These are phyloP conservation scores for Cantharellus anzutake DNA, from an alignment of 768 basidiomycete species.

Conservation along the genomic window DNA sequence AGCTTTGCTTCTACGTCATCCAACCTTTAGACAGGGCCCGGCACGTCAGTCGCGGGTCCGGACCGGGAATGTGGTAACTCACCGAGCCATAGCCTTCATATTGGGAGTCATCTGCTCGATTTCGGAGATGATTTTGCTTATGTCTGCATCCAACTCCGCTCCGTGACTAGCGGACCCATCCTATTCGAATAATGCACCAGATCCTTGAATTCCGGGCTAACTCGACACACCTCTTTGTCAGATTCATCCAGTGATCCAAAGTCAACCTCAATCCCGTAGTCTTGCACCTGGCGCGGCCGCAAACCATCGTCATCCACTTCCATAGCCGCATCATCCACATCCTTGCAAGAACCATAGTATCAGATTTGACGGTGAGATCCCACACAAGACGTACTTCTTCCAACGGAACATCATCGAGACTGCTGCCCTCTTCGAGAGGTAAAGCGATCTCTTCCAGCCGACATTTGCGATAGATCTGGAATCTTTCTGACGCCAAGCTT, in stretches of 20 bases:
- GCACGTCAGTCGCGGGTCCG: background rate
- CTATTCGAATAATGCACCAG: constrained; percentile 16
- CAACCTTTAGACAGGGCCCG: constrained; percentile 25
- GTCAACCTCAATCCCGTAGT: constrained; percentile 82
- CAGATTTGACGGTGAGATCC: no score
- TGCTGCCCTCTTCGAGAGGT: constrained; percentile 47
- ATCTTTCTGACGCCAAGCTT: constrained; percentile 67
- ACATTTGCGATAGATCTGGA: constrained; percentile 77
- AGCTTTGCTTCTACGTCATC: constrained; percentile 75
- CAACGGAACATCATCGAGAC: constrained; percentile 76
- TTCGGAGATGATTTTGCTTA: constrained; percentile 51
- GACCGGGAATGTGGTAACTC: constrained; percentile 12
- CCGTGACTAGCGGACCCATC: constrained; percentile 43
- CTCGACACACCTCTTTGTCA: constrained; percentile 37
- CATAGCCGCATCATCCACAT: constrained; percentile 73
- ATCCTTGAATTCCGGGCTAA: background rate
- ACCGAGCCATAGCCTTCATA: constrained; percentile 89
- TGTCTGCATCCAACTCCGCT: constrained; percentile 54
- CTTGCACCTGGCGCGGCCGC: constrained; percentile 52
- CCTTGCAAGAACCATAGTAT: constrained; percentile 22
- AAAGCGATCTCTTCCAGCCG: constrained; percentile 81
- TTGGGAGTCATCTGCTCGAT: constrained; percentile 93
- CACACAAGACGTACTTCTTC: constrained; percentile 48
- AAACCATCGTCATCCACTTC: constrained; percentile 72
- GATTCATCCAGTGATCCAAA: constrained; percentile 59